These are phyloP conservation scores for Candida namnaoensis DNA, from an alignment of 805 yeast species.

Conservation along the genomic window DNA sequence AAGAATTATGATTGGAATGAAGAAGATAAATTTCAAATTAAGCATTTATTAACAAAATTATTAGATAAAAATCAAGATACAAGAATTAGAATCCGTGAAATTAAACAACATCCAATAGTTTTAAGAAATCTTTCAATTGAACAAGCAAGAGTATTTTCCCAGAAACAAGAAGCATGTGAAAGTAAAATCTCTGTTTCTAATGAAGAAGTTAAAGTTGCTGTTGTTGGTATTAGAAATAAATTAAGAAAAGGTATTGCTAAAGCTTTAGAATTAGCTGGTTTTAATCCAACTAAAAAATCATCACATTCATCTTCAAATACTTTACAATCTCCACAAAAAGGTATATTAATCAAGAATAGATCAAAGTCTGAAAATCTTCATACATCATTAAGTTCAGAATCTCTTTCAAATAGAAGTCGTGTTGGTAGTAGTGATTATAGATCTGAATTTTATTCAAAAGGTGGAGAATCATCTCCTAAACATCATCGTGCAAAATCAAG, in stretches of 20 bases:
- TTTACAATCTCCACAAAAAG: no score
- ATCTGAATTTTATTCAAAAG: not conserved
- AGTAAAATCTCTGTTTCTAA: conserved; percentile 45
- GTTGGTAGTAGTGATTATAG: not conserved
- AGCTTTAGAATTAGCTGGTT: conserved; percentile 18
- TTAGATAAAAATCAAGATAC: conserved; percentile 61
- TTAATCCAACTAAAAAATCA: not conserved
- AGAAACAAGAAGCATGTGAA: conserved; percentile 18
- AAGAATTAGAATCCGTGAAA: conserved; percentile 62
- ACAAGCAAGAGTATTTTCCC: conserved; percentile 12
- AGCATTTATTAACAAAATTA: conserved; percentile 52
- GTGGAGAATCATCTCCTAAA: not conserved
- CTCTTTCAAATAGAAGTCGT: not conserved
- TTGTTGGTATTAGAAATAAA: conserved; percentile 70
- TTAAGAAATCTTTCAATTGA: conserved; percentile 28
- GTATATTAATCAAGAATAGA: not conserved
- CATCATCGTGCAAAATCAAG: conserved; percentile 16
- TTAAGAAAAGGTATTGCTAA: conserved; percentile 27
- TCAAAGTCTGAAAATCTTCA: not conserved
- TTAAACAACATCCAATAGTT: conserved; percentile 71
- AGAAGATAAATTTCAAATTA: conserved; percentile 32
- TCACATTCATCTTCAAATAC: not conserved
- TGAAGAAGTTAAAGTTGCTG: conserved; percentile 70
- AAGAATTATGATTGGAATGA: conserved; percentile 18
- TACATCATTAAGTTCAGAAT: not conserved